Conservation (phyloP, 2,329 filamentous ascomycete genomes). For the Tolypocladium tropicale region DNA sequence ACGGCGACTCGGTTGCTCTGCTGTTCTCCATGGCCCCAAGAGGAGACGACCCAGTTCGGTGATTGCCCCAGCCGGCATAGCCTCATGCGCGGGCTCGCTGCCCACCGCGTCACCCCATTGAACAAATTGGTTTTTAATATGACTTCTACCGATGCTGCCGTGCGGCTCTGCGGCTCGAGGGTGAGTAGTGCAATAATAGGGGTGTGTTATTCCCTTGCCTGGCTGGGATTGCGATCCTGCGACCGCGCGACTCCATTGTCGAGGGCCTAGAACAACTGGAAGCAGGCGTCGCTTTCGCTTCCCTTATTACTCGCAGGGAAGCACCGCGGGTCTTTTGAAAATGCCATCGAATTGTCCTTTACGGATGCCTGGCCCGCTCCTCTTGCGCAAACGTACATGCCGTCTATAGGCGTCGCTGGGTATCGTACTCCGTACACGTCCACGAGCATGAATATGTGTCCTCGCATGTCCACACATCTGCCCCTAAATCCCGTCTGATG, state of each 20-base stretch:
- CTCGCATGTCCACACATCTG: no score
- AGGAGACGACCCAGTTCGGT: background rate
- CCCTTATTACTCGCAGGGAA: no score
- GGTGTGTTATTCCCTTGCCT: background rate
- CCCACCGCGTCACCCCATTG: background rate
- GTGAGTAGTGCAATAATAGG: background rate
- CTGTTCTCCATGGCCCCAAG: background rate
- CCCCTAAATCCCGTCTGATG: no score
- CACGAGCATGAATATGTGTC: no score
- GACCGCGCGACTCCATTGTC: background rate
- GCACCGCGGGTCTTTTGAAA: background rate
- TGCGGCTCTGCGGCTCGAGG: background rate
- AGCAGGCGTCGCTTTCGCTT: background rate
- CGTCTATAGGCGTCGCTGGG: no score
- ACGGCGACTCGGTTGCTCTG: background rate
- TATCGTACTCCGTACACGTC: no score
- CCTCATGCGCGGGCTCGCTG: background rate
- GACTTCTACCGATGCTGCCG: background rate
- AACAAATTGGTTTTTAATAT: background rate
- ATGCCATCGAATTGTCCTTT: background rate
- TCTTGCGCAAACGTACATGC: no score
- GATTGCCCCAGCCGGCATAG: background rate
- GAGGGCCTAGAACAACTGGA: background rate
- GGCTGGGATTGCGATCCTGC: background rate
- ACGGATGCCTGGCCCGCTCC: no score